Evolutionary conservation across 768 basidiomycete species (phyloP).

Genomic region (Termitomyces sp.): DNA sequence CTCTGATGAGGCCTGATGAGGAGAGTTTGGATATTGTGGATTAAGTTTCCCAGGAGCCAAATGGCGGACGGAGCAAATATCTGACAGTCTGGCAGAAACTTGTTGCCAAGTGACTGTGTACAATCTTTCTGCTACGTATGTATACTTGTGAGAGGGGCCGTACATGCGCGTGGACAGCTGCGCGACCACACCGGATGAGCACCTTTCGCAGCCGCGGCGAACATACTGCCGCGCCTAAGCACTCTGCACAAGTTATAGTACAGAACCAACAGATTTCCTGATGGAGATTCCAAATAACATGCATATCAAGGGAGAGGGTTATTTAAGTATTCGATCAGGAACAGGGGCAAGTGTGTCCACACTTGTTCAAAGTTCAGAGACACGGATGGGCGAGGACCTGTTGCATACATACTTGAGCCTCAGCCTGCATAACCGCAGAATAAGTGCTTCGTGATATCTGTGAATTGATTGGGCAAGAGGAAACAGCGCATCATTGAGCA

Average conservation of each 20-base stretch:
- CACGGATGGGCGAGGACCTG: background rate
- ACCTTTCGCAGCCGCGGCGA: slow-evolving; percentile 1
- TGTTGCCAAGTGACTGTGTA: too few relatives aligned
- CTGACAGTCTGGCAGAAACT: too few relatives aligned
- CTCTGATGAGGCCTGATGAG: background rate
- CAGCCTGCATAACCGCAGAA: background rate
- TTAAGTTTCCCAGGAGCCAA: background rate
- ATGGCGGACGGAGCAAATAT: background rate
- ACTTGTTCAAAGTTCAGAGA: background rate
- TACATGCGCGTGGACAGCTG: background rate
- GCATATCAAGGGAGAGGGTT: slow-evolving; percentile 10
- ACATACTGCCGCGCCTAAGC: background rate
- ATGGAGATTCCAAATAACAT: slow-evolving; percentile 15
- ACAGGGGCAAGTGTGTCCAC: slow-evolving; percentile 6
- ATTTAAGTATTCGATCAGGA: slow-evolving; percentile 12
- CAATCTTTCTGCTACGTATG: background rate
- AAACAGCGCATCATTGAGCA: background rate
- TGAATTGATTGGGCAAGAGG: background rate
- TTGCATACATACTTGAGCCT: too few relatives aligned
- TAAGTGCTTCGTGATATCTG: background rate
- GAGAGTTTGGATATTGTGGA: background rate
- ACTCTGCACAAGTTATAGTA: too few relatives aligned
- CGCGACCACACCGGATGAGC: background rate
- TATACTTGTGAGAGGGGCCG: too few relatives aligned
- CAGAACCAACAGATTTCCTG: slow-evolving; percentile 8